Base-by-base conservation (phyloP, 1,139 yeast genomes). In the Kodamaea alishanica region DNA sequence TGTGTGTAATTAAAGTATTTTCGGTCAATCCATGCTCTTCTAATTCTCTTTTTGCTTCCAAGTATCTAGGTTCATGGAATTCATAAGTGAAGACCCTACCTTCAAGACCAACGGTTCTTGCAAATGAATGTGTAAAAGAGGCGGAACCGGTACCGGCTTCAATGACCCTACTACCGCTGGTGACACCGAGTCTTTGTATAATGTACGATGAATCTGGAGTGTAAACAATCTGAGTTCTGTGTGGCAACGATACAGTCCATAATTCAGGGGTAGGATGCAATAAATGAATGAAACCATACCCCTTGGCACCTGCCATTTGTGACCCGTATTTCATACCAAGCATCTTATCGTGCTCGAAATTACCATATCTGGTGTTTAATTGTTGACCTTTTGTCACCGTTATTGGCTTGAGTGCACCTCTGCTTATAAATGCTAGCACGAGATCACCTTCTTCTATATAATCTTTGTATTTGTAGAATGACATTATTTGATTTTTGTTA, bases 81-180 rank as follows among this genome's bases (percentile, higher is more conserved):
- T 94, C 99, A 59, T 77, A 94, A 4, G 96, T 82, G 65, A 76
- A 90, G 2, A 94, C 68, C 29, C 70, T 70, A 0, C 96, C 96
- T 1, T 58, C 58, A 3, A 46, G 43, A 1, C 81, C 81, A 2
- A 85, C 82, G 0, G 92, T 79, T 53, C 99, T 74, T 2, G 96
- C 85, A 61, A 92, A 79, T 0, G 96, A 84, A 63, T 94, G 99
- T 5, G 97, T 85, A 55, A 94, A 87, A 2, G 96, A 88, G 0
- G 95, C 99, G 5, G 96, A 86, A 1, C 98, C 99, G 0, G 99
- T 94, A 29, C 99, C 99, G 0, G 97, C 96, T 61, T 94, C 99
- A 38, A 94, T 83, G 9, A 92, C 94, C 47, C 79, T 67, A 1
- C 89, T 75, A 0, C 94, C 94, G 15, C 86, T 79, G 8, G 77